Evolutionary conservation across 148 eudicot genomes (phyloP), one percentile per base, ranked within the genome.

Genomic region (Chenopodium berlandieri): DNA sequence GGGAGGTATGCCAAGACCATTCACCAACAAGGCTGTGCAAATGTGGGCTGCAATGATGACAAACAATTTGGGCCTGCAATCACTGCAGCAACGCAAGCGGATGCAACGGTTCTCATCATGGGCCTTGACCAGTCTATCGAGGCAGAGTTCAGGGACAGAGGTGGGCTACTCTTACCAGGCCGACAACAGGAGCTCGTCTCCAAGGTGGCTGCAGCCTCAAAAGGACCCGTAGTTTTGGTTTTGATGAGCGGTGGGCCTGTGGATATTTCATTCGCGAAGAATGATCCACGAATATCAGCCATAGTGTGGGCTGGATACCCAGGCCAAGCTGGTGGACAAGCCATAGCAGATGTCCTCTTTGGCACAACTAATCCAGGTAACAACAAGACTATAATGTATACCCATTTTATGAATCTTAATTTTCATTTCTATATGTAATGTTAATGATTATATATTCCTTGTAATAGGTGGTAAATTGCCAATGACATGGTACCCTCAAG

Each of bases 401-500:
- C 60, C 16, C 60, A 16, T 54, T 54, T 48, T 48, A 48, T 48
- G 52, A 48, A 48, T 48, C 52, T 48, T 48, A 48, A 48, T 48
- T 48, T 48, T 54, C 60, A 54, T 54, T 3, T 54, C 60, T 16
- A 54, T 54, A 4, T 16, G 60, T 13, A 54, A 13, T 54, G 60
- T 54, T 54, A 16, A 16, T 54, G 60, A 54, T 54, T 4, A 23
- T 13, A 14, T 40, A 75, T 50, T 75, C 2, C 25, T 75, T 32
- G 19, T 37, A 77, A 74, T 85, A 95, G 98, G 96, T 72, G 99
- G 99, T 14, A 96, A 90, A 86, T 80, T 92, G 27, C 97, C 98
- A 10, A 91, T 96, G 95, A 92, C 99, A 77, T 96, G 98, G 99
- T 96, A 96, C 82, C 97, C 94, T 20, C 97, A 94, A 79, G 94